These are phyloP conservation scores for Aspergillus indologenus DNA, from an alignment of 495 filamentous ascomycete genomes.

Conservation along the genomic window DNA sequence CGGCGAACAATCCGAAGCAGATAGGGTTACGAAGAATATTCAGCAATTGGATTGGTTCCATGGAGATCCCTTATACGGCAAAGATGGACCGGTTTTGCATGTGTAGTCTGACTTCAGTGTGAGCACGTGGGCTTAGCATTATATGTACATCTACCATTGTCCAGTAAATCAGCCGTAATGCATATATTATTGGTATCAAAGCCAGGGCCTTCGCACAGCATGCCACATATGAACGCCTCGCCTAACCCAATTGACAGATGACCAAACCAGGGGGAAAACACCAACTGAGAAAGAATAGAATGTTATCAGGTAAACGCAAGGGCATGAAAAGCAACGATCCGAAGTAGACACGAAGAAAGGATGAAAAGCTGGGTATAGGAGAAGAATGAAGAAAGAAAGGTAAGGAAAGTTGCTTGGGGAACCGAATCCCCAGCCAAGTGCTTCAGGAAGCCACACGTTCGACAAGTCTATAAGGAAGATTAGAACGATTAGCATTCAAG, in stretches of 20 bases:
- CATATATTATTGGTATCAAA: background rate
- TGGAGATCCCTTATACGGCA: conserved; percentile 59
- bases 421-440: background rate
- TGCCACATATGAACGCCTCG: background rate
- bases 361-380: conserved; percentile 2
- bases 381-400: background rate
- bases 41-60: conserved; percentile 52
- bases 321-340: conserved; percentile 2
- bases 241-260: background rate
- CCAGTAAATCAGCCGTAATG: background rate
- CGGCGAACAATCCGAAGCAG: conserved; percentile 51
- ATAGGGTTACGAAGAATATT: conserved; percentile 44
- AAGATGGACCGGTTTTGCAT: conserved; percentile 49
- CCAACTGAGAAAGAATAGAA: background rate
- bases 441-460: conserved; percentile 57
- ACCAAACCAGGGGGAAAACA: conserved; percentile 9
- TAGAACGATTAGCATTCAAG: conserved; percentile 9
- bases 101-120: conserved; percentile 18
- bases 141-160: conserved; percentile 7
- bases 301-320: background rate
- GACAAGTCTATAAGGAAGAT: conserved; percentile 51
- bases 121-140: background rate
- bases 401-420: background rate
- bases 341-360: background rate
- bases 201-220: background rate